These are phyloP conservation scores for Trichophyton benhamiae DNA, from an alignment of 2,329 filamentous ascomycete genomes.

Conservation along the genomic window DNA sequence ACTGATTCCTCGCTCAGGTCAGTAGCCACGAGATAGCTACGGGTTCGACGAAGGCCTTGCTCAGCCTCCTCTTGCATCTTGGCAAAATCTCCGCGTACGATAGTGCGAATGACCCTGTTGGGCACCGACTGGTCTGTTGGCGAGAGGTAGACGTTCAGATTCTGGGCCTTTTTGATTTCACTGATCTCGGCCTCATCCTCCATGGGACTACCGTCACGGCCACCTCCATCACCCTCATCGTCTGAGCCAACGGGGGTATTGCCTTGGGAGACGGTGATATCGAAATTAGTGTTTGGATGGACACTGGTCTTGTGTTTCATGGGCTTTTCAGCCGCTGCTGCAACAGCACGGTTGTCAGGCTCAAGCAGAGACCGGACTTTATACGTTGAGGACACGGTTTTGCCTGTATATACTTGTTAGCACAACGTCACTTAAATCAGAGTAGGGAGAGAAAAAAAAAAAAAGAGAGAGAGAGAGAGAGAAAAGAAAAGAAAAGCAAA, in stretches of 20 bases:
- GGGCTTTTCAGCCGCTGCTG: conserved; percentile 49
- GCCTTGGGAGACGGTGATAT: conserved; percentile 49
- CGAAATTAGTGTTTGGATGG: conserved; percentile 77
- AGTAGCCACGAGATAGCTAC: conserved; percentile 91
- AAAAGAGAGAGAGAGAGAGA: too few species aligned
- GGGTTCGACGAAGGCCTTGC: conserved; percentile 62
- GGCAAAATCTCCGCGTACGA: conserved; percentile 75
- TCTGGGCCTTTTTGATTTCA: conserved; percentile 80
- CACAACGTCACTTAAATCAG: not conserved
- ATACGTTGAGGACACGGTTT: conserved; percentile 44
- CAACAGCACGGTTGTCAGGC: conserved; percentile 46
- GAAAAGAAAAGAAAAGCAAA: too few species aligned
- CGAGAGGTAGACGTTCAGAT: conserved; percentile 67
- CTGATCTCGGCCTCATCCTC: conserved; percentile 58
- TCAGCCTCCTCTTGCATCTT: conserved; percentile 66
- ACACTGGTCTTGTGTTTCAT: conserved; percentile 41
- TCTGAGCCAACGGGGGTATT: conserved; percentile 65
- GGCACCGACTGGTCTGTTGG: conserved; percentile 60
- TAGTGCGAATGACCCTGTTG: conserved; percentile 74
- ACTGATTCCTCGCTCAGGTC: conserved; percentile 89
- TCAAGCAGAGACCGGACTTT: conserved; percentile 56
- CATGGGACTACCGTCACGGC: too few species aligned
- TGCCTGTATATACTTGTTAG: conserved; percentile 28
- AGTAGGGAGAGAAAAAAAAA: not conserved
- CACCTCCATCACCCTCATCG: conserved; percentile 29